A percentile compares a stretch with the other conserved stretches of the same genome.
These are phyloP conservation scores for Tylopilus cervinicoccineus DNA, from an alignment of 768 basidiomycete species.

Conservation along the genomic window DNA sequence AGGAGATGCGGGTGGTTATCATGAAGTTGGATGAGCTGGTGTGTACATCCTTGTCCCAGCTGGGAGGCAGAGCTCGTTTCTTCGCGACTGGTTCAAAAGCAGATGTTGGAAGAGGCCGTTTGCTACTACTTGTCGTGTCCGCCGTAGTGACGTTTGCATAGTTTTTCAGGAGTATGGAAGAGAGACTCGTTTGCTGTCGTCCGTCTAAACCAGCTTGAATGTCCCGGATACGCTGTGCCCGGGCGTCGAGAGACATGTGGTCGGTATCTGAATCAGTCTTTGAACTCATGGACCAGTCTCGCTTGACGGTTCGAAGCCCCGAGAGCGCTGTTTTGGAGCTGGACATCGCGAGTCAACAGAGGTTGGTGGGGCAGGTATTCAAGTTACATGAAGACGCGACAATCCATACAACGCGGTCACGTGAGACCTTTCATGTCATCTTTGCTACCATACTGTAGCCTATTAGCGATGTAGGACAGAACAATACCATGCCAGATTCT, in stretches of 20 bases:
- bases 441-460: no score
- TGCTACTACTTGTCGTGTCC: conserved; percentile 27
- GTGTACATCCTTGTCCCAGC: conserved; percentile 40
- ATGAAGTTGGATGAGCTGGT: conserved; percentile 36
- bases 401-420: conserved; percentile 17
- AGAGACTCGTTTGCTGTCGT: conserved; percentile 33
- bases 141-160: conserved; percentile 12
- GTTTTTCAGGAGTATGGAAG: conserved; percentile 9
- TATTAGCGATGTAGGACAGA: conserved; percentile 35
- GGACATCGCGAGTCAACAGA: conserved; percentile 17
- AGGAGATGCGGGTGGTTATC: conserved; percentile 7
- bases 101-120: conserved; percentile 28
- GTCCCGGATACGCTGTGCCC: conserved; percentile 45
- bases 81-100: conserved; percentile 35
- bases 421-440: neutral
- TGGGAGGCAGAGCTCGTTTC: conserved; percentile 54
- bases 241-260: conserved; percentile 21
- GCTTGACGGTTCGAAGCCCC: conserved; percentile 55
- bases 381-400: neutral
- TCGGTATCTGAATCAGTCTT: conserved; percentile 23
- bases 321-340: conserved; percentile 42
- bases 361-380: neutral
- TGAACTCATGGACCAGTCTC: conserved; percentile 58
- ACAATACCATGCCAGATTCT: conserved; percentile 33
- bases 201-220: conserved; percentile 55